Conservation (phyloP, 306 rosid genomes). For the Elaeagnus macrophylla region DNA sequence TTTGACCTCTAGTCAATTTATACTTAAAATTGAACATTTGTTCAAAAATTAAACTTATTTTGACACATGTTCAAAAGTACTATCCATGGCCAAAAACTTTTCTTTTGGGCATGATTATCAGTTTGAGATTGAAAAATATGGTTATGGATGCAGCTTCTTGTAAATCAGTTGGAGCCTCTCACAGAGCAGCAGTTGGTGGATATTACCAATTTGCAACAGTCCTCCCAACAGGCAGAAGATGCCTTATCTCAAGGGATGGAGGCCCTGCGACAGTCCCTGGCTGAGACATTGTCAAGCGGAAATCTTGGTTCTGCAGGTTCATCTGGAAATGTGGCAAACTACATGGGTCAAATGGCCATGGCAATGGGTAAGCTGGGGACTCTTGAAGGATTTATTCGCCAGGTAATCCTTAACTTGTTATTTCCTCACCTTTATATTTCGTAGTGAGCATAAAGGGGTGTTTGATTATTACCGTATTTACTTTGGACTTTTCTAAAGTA, state of each 20-base stretch:
- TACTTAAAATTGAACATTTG: too few species aligned
- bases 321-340: constrained; percentile 85
- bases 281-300: constrained; percentile 77
- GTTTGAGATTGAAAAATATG: constrained; percentile 8
- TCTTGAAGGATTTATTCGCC: constrained; percentile 84
- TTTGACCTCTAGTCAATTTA: too few species aligned
- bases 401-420: constrained; percentile 37
- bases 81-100: too few species aligned
- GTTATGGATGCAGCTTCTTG: constrained; percentile 61
- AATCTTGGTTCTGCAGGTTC: constrained; percentile 67
- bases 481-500: too few species aligned
- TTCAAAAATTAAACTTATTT: too few species aligned
- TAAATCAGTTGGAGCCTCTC: constrained; percentile 85
- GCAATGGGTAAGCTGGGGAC: constrained; percentile 97
- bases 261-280: constrained; percentile 86
- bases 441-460: background rate
- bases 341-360: constrained; percentile 99
- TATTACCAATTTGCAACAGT: constrained; percentile 78
- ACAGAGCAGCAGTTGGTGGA: constrained; percentile 86
- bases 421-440: background rate
- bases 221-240: constrained; percentile 97
- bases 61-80: too few species aligned
- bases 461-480: too few species aligned
- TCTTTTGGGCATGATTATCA: too few species aligned
- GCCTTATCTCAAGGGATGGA: constrained; percentile 99